phyloP scores from a whole-genome alignment of 768 basidiomycete genomes.

The Albatrellus ellisii region DNA sequence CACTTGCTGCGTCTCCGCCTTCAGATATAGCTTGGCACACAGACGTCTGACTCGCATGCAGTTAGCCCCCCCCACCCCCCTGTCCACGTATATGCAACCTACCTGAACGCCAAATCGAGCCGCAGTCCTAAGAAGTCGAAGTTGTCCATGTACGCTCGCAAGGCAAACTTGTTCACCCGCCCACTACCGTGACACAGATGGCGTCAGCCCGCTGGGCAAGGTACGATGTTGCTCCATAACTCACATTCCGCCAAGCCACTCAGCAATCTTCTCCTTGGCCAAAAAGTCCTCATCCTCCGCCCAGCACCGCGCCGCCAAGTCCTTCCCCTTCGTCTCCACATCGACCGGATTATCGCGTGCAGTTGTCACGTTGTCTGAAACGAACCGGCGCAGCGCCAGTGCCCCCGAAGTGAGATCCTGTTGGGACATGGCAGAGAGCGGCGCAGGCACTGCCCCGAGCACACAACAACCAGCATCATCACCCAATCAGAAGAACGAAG shows the following conservation, averaged over 20 bases:
- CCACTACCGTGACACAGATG: no score
- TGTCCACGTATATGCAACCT: neutral
- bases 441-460: slow-evolving; percentile 14
- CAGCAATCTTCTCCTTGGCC: slow-evolving; percentile 84
- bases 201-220: no score
- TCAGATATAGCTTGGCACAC: slow-evolving; percentile 85
- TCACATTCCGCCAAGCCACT: slow-evolving; percentile 89
- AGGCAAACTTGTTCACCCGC: slow-evolving; percentile 56
- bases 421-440: slow-evolving; percentile 28
- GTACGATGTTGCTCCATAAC: slow-evolving; percentile 18
- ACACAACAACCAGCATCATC: no score
- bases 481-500: slow-evolving; percentile 7
- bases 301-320: slow-evolving; percentile 70
- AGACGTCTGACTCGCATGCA: slow-evolving; percentile 45
- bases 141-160: slow-evolving; percentile 73
- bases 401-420: slow-evolving; percentile 46
- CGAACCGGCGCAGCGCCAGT: slow-evolving; percentile 32
- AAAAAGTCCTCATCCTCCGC: slow-evolving; percentile 78
- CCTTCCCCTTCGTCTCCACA: slow-evolving; percentile 50
- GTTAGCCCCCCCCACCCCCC: slow-evolving; percentile 2
- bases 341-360: slow-evolving; percentile 36
- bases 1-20: slow-evolving; percentile 95
- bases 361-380: slow-evolving; percentile 12
- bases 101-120: slow-evolving; percentile 88
- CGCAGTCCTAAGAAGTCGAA: slow-evolving; percentile 81